A percentile compares a stretch with the other conserved stretches of the same genome.
Evolutionary conservation across 805 yeast genomes (phyloP).

Genomic region (Candida maesae): DNA sequence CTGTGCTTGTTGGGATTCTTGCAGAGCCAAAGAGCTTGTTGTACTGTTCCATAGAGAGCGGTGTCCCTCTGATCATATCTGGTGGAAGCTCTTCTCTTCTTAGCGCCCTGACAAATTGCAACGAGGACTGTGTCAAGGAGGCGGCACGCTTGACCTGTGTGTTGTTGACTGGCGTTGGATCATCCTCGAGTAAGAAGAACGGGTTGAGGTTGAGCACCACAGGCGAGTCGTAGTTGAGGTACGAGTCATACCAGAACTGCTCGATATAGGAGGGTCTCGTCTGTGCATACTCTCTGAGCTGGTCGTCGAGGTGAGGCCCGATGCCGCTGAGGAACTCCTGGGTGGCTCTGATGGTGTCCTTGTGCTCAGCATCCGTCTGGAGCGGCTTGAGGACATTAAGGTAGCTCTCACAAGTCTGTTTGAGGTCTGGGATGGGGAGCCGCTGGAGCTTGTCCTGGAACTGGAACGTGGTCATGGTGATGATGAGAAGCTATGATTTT

Average conservation of each 20-base stretch:
- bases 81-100: constrained; percentile 70
- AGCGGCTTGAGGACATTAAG: constrained; percentile 68
- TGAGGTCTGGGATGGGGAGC: constrained; percentile 77
- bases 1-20: constrained; percentile 76
- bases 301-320: constrained; percentile 58
- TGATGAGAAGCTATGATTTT: background rate
- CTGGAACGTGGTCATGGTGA: constrained; percentile 43
- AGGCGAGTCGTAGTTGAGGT: constrained; percentile 80
- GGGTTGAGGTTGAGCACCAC: constrained; percentile 93
- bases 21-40: constrained; percentile 82
- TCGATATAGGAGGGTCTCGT: constrained; percentile 79
- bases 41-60: constrained; percentile 90
- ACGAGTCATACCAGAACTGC: constrained; percentile 93
- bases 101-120: constrained; percentile 76
- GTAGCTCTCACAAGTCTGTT: constrained; percentile 63
- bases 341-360: constrained; percentile 56
- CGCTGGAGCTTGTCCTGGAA: constrained; percentile 56
- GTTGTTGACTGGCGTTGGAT: constrained; percentile 56
- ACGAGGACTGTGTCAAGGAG: constrained; percentile 67
- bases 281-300: constrained; percentile 57
- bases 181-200: constrained; percentile 85
- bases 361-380: constrained; percentile 73
- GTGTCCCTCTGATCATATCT: constrained; percentile 61
- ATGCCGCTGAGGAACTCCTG: constrained; percentile 48
- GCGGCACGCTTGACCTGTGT: constrained; percentile 78